Evolutionary conservation across 1,139 yeast species (phyloP).

Genomic region (Yamadazyma pseudoaaseri): DNA sequence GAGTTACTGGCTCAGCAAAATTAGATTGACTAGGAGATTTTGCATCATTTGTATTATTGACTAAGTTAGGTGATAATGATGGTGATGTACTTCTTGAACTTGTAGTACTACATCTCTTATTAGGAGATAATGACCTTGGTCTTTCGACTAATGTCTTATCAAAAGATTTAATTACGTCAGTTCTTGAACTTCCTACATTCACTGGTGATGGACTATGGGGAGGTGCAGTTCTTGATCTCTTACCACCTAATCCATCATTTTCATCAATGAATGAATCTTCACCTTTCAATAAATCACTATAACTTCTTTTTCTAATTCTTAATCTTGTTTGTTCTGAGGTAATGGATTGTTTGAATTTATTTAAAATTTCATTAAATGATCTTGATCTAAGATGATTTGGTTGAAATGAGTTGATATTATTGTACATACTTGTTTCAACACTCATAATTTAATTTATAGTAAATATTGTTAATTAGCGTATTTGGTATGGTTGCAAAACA

Average conservation of each 20-base stretch:
- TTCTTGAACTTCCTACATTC: not conserved
- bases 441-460: conserved; percentile 13
- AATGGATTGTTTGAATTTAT: conserved; percentile 24
- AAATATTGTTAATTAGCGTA: not conserved
- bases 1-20: not conserved
- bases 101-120: conserved; percentile 16
- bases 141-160: conserved; percentile 14
- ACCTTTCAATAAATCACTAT: conserved; percentile 15
- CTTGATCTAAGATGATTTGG: conserved; percentile 34
- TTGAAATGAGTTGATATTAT: conserved; percentile 27
- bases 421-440: conserved; percentile 29
- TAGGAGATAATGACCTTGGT: conserved; percentile 38
- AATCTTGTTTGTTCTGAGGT: conserved; percentile 13
- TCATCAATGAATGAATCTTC: conserved; percentile 14
- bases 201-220: conserved; percentile 25
- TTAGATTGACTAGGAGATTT: not conserved
- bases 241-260: conserved; percentile 15
- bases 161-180: conserved; percentile 3
- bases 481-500: conserved; percentile 3
- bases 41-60: not conserved
- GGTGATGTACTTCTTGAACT: conserved; percentile 6
- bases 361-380: conserved; percentile 30
- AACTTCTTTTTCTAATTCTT: conserved; percentile 16
- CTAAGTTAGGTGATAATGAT: conserved; percentile 9
- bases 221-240: conserved; percentile 53